phyloP scores from a whole-genome alignment of 192 early-diverging fungal genomes.

The Globomyces pollinis-pini region DNA sequence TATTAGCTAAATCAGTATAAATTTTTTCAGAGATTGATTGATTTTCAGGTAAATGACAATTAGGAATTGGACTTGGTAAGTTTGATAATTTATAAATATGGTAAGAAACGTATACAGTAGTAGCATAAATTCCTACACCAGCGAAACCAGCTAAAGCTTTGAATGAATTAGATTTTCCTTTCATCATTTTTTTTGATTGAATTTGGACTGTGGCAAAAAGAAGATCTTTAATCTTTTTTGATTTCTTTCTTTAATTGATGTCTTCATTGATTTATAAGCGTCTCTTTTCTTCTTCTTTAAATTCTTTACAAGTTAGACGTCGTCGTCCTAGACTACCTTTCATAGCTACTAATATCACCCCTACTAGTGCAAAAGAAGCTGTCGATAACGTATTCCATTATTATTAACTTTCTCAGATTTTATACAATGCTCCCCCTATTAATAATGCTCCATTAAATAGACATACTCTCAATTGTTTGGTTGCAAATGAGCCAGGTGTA shows the following conservation, averaged over 20 bases:
- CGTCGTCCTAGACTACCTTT: conserved; percentile 1
- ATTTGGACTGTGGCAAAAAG: no score
- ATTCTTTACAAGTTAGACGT: no score
- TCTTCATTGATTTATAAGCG: no score
- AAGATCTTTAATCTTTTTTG: no score
- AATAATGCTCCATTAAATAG: conserved; percentile 50
- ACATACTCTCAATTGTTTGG: conserved; percentile 92
- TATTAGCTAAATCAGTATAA: neutral
- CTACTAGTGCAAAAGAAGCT: conserved; percentile 83
- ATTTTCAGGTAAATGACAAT: neutral
- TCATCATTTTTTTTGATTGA: neutral
- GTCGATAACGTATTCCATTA: no score
- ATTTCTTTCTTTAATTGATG: no score
- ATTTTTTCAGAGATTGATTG: neutral
- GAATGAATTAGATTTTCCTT: conserved; percentile 2
- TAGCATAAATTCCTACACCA: conserved; percentile 11
- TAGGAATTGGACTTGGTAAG: neutral
- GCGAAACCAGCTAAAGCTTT: conserved; percentile 11
- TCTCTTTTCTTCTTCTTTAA: no score
- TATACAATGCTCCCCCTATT: conserved; percentile 83
- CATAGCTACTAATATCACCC: conserved; percentile 16
- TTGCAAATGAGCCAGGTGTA: conserved; percentile 51
- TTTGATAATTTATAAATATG: conserved; percentile 26
- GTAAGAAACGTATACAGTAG: conserved; percentile 23
- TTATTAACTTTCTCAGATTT: no score